A percentile compares a stretch with the other conserved stretches of the same genome.
Conservation (phyloP, 306 rosid species). For the Medicago arabica region DNA sequence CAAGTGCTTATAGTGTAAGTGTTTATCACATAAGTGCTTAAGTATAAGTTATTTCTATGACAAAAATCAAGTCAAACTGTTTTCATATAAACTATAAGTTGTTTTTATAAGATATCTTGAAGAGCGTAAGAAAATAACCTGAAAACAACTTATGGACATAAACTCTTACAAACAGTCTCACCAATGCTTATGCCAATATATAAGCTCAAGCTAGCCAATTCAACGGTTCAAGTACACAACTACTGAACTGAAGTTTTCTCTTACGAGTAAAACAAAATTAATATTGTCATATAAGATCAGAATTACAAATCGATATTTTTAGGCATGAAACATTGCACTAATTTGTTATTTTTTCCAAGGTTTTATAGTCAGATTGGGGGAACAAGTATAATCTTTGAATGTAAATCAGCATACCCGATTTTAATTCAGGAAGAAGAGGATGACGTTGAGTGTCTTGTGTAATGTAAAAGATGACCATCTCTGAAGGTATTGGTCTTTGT, state of each 20-base stretch:
- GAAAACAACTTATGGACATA: neutral
- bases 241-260: slow-evolving; percentile 7
- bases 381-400: slow-evolving; percentile 10
- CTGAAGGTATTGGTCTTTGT: slow-evolving; percentile 74
- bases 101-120: neutral
- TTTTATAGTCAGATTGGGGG: neutral
- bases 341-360: neutral
- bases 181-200: neutral
- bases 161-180: neutral
- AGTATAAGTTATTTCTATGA: neutral
- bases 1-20: neutral
- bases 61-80: neutral
- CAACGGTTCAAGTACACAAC: slow-evolving; percentile 10
- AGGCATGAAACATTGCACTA: slow-evolving; percentile 5
- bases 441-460: slow-evolving; percentile 98
- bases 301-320: slow-evolving; percentile 2
- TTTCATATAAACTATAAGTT: neutral
- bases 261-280: slow-evolving; percentile 8
- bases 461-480: slow-evolving; percentile 82
- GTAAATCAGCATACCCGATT: slow-evolving; percentile 66
- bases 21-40: neutral
- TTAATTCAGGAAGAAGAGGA: slow-evolving; percentile 86
- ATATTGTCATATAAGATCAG: slow-evolving; percentile 2
- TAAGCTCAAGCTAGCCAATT: neutral
- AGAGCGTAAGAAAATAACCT: neutral